Evolutionary conservation across 225 moss, liverwort and hornwort species (phyloP).

Genomic region (Lunularia cruciata): DNA sequence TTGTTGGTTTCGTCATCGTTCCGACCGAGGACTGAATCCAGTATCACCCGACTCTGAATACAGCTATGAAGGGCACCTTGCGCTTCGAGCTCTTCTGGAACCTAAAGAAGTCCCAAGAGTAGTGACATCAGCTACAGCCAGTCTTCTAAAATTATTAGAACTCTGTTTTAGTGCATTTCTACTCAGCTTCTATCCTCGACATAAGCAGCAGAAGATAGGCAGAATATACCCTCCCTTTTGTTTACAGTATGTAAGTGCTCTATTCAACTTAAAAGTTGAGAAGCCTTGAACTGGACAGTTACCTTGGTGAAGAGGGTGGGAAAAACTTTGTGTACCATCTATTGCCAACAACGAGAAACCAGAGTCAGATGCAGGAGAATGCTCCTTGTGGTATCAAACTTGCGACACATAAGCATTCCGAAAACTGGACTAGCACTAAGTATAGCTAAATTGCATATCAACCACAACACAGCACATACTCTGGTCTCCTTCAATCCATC

Average conservation of each 20-base stretch:
- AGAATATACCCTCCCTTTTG: background rate
- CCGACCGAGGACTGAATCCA: constrained; percentile 3
- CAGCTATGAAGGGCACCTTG: background rate
- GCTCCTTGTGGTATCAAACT: background rate
- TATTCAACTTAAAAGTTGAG: background rate
- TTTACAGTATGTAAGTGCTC: background rate
- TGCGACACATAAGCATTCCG: background rate
- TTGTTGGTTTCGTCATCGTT: background rate
- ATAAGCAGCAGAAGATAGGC: background rate
- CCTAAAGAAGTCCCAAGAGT: background rate
- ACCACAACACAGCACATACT: too few species aligned
- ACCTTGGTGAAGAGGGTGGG: constrained; percentile 19
- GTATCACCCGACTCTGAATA: background rate
- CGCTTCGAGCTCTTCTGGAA: background rate
- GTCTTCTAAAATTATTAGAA: too few species aligned
- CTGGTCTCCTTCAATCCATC: too few species aligned
- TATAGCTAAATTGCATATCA: too few species aligned
- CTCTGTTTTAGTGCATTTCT: background rate
- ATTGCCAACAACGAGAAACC: background rate
- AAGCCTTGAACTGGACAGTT: too few species aligned
- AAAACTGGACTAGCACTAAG: background rate
- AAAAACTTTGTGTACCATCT: constrained; percentile 29
- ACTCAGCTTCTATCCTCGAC: too few species aligned
- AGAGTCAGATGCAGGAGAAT: background rate
- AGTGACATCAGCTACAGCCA: background rate